A percentile compares a stretch with the other conserved stretches of the same genome.
These are phyloP conservation scores for Neonectria ditissima DNA, from an alignment of 2,329 filamentous ascomycete species.

Conservation along the genomic window DNA sequence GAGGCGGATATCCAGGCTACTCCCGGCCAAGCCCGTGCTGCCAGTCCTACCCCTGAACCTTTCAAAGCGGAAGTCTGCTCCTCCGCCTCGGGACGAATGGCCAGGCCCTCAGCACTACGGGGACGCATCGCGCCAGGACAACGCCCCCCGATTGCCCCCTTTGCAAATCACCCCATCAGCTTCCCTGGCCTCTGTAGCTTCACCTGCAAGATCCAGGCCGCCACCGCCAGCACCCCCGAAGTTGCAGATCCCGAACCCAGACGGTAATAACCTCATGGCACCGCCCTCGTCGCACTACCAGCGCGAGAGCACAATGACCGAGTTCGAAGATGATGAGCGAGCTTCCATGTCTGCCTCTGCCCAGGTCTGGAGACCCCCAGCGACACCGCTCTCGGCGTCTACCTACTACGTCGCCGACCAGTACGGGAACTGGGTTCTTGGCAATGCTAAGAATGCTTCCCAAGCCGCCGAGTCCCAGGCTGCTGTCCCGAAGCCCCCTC, in stretches of 20 bases:
- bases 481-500: constrained; percentile 33
- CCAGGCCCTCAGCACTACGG: constrained; percentile 29
- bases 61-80: constrained; percentile 33
- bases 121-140: constrained; percentile 15
- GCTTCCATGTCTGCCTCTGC: constrained; percentile 50
- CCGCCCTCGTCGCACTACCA: constrained; percentile 28
- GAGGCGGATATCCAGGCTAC: constrained; percentile 56
- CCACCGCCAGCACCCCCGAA: constrained; percentile 43
- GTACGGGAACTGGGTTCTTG: constrained; percentile 66
- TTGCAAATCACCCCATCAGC: constrained; percentile 24
- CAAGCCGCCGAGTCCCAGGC: constrained; percentile 42
- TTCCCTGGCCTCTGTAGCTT: constrained; percentile 21
- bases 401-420: constrained; percentile 65
- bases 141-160: constrained; percentile 29
- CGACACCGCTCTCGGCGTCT: constrained; percentile 58
- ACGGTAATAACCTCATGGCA: constrained; percentile 7
- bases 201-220: constrained; percentile 31
- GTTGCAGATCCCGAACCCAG: constrained; percentile 45
- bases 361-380: constrained; percentile 64
- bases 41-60: constrained; percentile 41
- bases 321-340: constrained; percentile 65
- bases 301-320: constrained; percentile 60
- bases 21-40: constrained; percentile 61
- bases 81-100: constrained; percentile 28
- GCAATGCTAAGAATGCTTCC: constrained; percentile 50